Base-by-base conservation (phyloP, 1,284 basidiomycete species). In the Melampsora americana region DNA sequence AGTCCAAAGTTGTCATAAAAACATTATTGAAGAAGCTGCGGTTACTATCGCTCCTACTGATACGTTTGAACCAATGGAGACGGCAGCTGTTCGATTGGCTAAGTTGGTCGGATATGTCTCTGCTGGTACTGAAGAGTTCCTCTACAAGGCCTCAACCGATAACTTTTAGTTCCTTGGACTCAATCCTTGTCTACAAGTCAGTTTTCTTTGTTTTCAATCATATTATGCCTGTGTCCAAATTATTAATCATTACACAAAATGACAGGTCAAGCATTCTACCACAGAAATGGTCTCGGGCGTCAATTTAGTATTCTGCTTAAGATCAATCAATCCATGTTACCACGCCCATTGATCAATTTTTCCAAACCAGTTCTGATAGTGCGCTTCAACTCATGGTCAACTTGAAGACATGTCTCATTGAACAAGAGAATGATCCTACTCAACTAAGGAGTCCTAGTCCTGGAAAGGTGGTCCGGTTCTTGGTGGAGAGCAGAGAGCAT, bases 271-370 rank as follows among this genome's bases (percentile, higher is more conserved):
- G 44, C 82, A 83, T 70, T 96, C 96, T 23, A 99, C 96, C 23
- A 99, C 96, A 32, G 96, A 99, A 85, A 99, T 99, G 94, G 96
- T 99, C 44, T 91, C 92, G 9, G 95, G 96, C 26, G 95, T 99
- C 84, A 98, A 98, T 84, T 89, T 1, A 67, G 74, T 65, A 3
- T 56, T 23, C 46, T 18, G 11, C 26, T 68, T 61, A 16, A 30
- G n/a, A 53, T 1, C 23, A 4, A 12, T 69, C 26, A 28, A 12
- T 32, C 12, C 5, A 28, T 28, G 0, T 11, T 1, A 12, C 39
- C 6, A 42, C 39, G 11, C 35, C 12, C 39, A 42, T 35, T 35
- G 11, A 23, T 42, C 5, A 5, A 20, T 28, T 14, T 35, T 9
- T 28, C 2, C 23, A 7, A 30, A 35, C 20, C 20, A 16, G 2